Percentiles rank a stretch among this genome's conserved stretches.
Evolutionary conservation across 1,139 yeast genomes (phyloP).

Genomic region (Suhomyces panamericanus): DNA sequence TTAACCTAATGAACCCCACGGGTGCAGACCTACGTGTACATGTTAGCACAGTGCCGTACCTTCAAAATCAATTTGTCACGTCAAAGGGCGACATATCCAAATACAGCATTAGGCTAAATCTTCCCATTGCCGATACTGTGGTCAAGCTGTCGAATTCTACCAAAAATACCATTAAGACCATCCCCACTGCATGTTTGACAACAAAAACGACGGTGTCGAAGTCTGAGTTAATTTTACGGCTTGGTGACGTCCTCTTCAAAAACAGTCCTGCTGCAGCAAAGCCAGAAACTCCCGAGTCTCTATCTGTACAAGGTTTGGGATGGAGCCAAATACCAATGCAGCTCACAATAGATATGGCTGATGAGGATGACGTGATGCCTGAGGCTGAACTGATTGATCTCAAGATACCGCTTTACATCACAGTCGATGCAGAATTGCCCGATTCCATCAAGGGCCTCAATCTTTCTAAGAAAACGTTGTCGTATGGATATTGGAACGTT

Average conservation of each 20-base stretch:
- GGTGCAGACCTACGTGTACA: conserved; percentile 16
- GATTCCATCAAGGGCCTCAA: conserved; percentile 20
- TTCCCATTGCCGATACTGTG: conserved; percentile 28
- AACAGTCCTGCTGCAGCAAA: conserved; percentile 7
- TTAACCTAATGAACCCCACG: conserved; percentile 36
- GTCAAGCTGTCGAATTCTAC: conserved; percentile 19
- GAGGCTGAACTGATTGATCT: conserved; percentile 8
- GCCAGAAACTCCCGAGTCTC: conserved; percentile 21
- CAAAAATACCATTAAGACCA: conserved; percentile 20
- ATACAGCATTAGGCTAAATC: conserved; percentile 18
- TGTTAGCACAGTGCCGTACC: conserved; percentile 19
- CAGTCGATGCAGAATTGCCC: conserved; percentile 28
- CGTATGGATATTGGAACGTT: conserved; percentile 38
- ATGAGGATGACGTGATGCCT: not conserved
- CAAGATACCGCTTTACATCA: conserved; percentile 33
- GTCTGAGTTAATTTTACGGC: conserved; percentile 33
- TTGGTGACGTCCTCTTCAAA: conserved; percentile 21
- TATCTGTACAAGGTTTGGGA: conserved; percentile 30
- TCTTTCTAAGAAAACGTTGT: conserved; percentile 23
- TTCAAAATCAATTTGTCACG: conserved; percentile 16
- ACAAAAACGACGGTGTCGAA: conserved; percentile 30
- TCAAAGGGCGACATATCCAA: conserved; percentile 15
- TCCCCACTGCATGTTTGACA: conserved; percentile 39
- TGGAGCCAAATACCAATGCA: conserved; percentile 39
- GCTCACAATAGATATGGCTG: conserved; percentile 13